phyloP scores from a whole-genome alignment of 345 rosid genomes.

The Orychophragmus violaceus region DNA sequence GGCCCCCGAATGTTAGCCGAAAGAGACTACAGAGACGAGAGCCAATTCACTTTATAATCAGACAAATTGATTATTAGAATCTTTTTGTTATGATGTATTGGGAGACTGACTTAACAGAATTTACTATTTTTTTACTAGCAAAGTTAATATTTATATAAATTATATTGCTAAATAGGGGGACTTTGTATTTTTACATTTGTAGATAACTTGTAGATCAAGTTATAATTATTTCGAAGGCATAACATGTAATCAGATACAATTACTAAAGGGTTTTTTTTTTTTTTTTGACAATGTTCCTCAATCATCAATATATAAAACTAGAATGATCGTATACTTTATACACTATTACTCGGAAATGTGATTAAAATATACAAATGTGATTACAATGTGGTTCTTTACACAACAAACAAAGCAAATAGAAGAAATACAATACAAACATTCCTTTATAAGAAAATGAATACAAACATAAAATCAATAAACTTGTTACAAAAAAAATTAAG shows the following conservation, averaged over 20 bases:
- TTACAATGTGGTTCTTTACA: constrained; percentile 18
- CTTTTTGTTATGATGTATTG: no score
- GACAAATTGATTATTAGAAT: no score
- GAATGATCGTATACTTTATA: not conserved
- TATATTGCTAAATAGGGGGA: no score
- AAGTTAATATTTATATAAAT: no score
- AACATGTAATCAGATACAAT: not conserved
- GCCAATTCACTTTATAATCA: no score
- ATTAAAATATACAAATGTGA: not conserved
- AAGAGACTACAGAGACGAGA: no score
- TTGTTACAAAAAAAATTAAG: not conserved
- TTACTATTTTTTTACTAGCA: no score
- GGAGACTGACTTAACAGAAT: no score
- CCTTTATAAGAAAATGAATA: not conserved
- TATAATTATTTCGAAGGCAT: not conserved
- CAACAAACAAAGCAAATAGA: constrained; percentile 12
- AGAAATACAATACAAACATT: constrained; percentile 4
- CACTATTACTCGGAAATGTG: not conserved
- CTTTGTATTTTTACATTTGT: no score
- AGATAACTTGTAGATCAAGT: not conserved
- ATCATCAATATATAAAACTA: not conserved
- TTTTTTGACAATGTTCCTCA: not conserved
- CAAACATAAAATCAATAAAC: constrained; percentile 4
- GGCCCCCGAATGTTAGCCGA: no score
- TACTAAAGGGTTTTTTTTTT: not conserved